Conservation (phyloP, 2,329 filamentous ascomycete genomes). For the Aaosphaeria arxii region DNA sequence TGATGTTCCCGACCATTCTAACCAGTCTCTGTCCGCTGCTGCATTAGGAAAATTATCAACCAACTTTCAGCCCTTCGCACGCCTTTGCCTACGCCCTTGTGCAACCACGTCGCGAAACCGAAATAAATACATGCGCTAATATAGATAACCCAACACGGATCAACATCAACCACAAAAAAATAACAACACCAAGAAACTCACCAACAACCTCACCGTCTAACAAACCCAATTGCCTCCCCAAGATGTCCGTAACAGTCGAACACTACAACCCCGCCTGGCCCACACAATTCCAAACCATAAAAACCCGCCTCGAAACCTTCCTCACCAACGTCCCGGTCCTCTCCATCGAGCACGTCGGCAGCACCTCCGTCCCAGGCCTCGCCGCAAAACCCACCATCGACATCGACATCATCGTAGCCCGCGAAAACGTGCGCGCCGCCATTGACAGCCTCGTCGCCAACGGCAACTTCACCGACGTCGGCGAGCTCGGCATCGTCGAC, state of each 20-base stretch:
- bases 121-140: too few relatives aligned
- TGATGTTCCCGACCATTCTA: too few relatives aligned
- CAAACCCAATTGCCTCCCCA: not conserved
- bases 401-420: conserved; percentile 32
- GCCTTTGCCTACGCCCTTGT: too few relatives aligned
- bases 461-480: conserved; percentile 33
- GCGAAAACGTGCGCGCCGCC: conserved; percentile 18
- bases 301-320: conserved; percentile 9
- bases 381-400: conserved; percentile 39
- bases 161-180: too few relatives aligned
- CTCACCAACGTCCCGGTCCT: conserved; percentile 12
- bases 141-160: too few relatives aligned
- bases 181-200: too few relatives aligned
- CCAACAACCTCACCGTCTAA: too few relatives aligned
- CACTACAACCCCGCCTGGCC: conserved; percentile 28
- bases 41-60: too few relatives aligned
- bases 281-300: conserved; percentile 21
- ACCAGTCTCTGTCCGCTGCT: too few relatives aligned
- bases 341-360: conserved; percentile 38
- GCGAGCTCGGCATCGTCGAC: conserved; percentile 35
- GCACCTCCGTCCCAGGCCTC: conserved; percentile 34
- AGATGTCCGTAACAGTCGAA: conserved; percentile 19
- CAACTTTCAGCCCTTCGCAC: too few relatives aligned
- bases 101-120: too few relatives aligned
- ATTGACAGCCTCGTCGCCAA: conserved; percentile 28